Percentiles rank a stretch among this genome's conserved stretches.
Evolutionary conservation across 2,329 filamentous ascomycete genomes (phyloP).

Genomic region (Cladosporium austrohemisphaericum): DNA sequence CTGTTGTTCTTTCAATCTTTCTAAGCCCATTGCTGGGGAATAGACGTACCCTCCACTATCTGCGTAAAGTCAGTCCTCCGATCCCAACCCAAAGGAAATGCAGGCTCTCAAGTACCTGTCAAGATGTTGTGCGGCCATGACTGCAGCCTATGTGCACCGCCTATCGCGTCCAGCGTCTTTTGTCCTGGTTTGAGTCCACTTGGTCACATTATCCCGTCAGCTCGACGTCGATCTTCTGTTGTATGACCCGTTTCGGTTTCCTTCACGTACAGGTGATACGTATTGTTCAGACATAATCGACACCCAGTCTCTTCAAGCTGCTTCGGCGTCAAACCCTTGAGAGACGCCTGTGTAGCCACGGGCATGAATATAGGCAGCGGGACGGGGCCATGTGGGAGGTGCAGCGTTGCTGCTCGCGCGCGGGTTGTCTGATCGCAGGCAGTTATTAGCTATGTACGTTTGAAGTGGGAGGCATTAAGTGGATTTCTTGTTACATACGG

Average conservation of each 20-base stretch:
- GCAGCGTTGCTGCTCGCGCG: slow-evolving; percentile 82
- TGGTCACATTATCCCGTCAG: slow-evolving; percentile 13
- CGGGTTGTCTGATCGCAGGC: slow-evolving; percentile 71
- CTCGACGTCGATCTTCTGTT: background rate
- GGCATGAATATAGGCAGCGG: slow-evolving; percentile 96
- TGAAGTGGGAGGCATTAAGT: slow-evolving; percentile 13
- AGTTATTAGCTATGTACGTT: background rate
- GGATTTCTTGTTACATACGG: slow-evolving; percentile 54
- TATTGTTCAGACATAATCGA: slow-evolving; percentile 92
- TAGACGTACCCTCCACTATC: slow-evolving; percentile 45
- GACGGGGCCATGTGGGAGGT: slow-evolving; percentile 86
- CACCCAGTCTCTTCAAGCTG: slow-evolving; percentile 89
- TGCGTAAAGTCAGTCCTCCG: slow-evolving; percentile 19
- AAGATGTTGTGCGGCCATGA: slow-evolving; percentile 94
- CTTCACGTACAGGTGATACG: slow-evolving; percentile 72
- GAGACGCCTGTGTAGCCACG: slow-evolving; percentile 90
- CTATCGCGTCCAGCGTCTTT: slow-evolving; percentile 77
- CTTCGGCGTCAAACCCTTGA: slow-evolving; percentile 89
- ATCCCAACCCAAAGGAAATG: background rate
- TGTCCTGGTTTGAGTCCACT: slow-evolving; percentile 88
- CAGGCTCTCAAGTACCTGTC: slow-evolving; percentile 55
- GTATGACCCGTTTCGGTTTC: no score
- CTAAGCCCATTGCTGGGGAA: slow-evolving; percentile 17
- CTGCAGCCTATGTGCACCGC: slow-evolving; percentile 90
- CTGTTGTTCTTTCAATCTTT: background rate